Conservation (phyloP, 2,329 filamentous ascomycete species). For the Aspergillus clavatus region DNA sequence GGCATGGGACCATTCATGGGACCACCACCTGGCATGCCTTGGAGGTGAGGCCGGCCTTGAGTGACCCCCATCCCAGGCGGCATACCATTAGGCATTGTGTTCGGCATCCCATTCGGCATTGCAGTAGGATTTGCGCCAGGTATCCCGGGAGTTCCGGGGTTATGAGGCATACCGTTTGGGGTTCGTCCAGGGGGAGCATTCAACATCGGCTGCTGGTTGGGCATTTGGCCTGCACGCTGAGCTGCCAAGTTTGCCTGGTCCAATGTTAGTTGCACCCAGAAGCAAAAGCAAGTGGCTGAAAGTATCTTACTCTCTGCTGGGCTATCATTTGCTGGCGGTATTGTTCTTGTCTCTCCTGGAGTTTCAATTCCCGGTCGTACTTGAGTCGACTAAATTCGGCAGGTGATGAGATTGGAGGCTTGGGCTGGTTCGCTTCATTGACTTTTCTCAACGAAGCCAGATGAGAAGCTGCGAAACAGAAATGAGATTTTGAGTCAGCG, state of each 20-base stretch:
- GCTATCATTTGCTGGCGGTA: slow-evolving; percentile 61
- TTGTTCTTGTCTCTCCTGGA: slow-evolving; percentile 53
- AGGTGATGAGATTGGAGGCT: slow-evolving; percentile 65
- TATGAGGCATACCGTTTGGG: slow-evolving; percentile 38
- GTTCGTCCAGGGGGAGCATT: slow-evolving; percentile 33
- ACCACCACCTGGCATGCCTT: slow-evolving; percentile 37
- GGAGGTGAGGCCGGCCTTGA: slow-evolving; percentile 39
- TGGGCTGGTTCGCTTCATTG: slow-evolving; percentile 62
- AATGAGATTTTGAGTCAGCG: slow-evolving; percentile 4
- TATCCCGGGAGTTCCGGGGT: slow-evolving; percentile 30
- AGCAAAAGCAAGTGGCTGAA: background rate
- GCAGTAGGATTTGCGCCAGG: slow-evolving; percentile 38
- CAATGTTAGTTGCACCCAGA: slow-evolving; percentile 11
- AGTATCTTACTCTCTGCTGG: slow-evolving; percentile 46
- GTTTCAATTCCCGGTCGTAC: slow-evolving; percentile 74
- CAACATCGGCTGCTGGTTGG: slow-evolving; percentile 38
- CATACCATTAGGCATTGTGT: slow-evolving; percentile 44
- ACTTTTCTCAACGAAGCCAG: slow-evolving; percentile 78
- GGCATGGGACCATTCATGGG: slow-evolving; percentile 48
- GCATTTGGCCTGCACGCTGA: slow-evolving; percentile 40
- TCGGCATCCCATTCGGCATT: slow-evolving; percentile 44
- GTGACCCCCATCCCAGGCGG: slow-evolving; percentile 32
- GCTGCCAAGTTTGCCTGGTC: slow-evolving; percentile 39
- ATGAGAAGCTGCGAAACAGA: slow-evolving; percentile 49
- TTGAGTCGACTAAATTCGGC: slow-evolving; percentile 87